Evolutionary conservation across 2,329 filamentous ascomycete species (phyloP), one percentile per base, ranked within the genome.

Genomic region (Aspergillus tamarii): DNA sequence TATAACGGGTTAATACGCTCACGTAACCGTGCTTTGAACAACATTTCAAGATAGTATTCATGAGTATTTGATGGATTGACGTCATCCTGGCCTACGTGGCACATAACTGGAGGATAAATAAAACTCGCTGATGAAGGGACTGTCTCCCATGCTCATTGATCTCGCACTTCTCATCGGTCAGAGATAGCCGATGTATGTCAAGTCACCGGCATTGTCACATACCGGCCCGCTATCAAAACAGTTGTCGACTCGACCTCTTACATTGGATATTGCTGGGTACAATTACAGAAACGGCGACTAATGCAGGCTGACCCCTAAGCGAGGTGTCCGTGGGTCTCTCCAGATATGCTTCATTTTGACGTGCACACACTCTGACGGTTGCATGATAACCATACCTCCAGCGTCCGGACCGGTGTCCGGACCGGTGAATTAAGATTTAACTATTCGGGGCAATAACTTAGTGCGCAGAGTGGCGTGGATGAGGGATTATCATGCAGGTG

Each of bases 341-440:
- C 26, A 34, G 28, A 53, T 53, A 53, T 53, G 28, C 30, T 39
- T 59, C 28, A 39, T n/a, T 10, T 26, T 32, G 26, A 32, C 34
- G 39, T 46, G 21, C 46, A 52, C 23, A 30, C 26, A 9, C n/a
- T 41, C 19, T 34, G 26, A 46, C 7, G 28, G 10, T 39, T 19
- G 6, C 12, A 19, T 55, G 32, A 55, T 55, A 39, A 39, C n/a
- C 7, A 36, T 16, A 6, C 11, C 12, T 16, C 14, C 52, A 28
- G 21, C 21, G 10, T 34, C 64, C 64, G 61, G 64, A 60, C 64
- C 64, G 64, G 64, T 58, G 32, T 50, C 59, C 64, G 64, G 64
- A 63, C 64, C 64, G 64, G 63, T 64, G 12, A 45, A 53, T 30
- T 39, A 21, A 46, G 36, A 48, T 46, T 41, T 39, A 50, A 16